Percentiles rank a stretch among this genome's conserved stretches.
Conservation (phyloP, 1,139 yeast species). For the Yamadazyma triangularis region DNA sequence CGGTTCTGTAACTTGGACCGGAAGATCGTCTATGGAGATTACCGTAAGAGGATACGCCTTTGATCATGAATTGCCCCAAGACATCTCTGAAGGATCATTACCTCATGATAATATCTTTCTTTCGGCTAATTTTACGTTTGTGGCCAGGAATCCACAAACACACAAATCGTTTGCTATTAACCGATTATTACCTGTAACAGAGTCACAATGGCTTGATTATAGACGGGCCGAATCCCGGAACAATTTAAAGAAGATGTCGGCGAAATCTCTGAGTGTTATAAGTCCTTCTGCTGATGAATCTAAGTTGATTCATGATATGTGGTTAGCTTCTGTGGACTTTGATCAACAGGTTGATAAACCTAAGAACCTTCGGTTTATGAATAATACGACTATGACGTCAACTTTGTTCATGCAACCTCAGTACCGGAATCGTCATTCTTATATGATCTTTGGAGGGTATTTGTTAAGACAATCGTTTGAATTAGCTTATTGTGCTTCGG, state of each 20-base stretch:
- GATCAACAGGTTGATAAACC: slow-evolving; percentile 18
- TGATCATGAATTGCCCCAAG: slow-evolving; percentile 42
- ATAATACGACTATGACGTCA: slow-evolving; percentile 63
- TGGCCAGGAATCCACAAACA: slow-evolving; percentile 88
- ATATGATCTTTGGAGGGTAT: slow-evolving; percentile 93
- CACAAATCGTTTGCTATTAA: slow-evolving; percentile 85
- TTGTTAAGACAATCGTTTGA: slow-evolving; percentile 88
- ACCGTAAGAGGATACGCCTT: slow-evolving; percentile 83
- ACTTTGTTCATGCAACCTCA: slow-evolving; percentile 95
- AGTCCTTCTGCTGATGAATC: slow-evolving; percentile 76
- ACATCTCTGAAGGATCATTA: slow-evolving; percentile 43
- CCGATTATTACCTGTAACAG: slow-evolving; percentile 67
- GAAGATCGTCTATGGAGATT: slow-evolving; percentile 92
- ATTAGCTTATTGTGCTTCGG: slow-evolving; percentile 87
- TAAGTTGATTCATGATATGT: slow-evolving; percentile 68
- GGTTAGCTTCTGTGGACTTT: slow-evolving; percentile 54
- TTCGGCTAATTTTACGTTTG: slow-evolving; percentile 91
- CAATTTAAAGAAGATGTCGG: slow-evolving; percentile 75
- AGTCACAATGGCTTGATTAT: slow-evolving; percentile 75
- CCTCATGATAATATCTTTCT: slow-evolving; percentile 52
- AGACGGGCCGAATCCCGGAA: slow-evolving; percentile 87
- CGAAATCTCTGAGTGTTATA: slow-evolving; percentile 54
- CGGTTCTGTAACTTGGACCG: slow-evolving; percentile 92
- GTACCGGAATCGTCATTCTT: slow-evolving; percentile 88
- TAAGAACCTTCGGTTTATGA: slow-evolving; percentile 52